phyloP scores from a whole-genome alignment of 2,329 filamentous ascomycete genomes.

The Geoglossum cookeanum region DNA sequence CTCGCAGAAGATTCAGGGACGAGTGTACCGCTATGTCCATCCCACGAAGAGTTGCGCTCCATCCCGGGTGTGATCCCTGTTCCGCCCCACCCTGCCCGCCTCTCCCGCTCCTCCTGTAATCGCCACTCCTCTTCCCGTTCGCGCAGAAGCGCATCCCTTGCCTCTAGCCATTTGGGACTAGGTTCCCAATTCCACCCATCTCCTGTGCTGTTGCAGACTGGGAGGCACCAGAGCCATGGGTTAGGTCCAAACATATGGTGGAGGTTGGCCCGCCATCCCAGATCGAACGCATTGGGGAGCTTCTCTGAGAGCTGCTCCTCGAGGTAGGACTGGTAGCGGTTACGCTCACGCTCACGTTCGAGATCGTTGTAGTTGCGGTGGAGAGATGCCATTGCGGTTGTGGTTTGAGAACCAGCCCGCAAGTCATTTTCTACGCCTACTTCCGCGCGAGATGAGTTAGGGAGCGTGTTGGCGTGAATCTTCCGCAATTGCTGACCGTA shows the following conservation, averaged over 20 bases:
- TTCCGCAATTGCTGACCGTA: conserved; percentile 60
- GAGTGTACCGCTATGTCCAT: not conserved
- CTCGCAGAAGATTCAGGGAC: not conserved
- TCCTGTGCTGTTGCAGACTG: conserved; percentile 67
- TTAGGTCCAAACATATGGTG: conserved; percentile 61
- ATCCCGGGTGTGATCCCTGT: not conserved
- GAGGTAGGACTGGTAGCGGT: conserved; percentile 61
- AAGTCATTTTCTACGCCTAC: conserved; percentile 47
- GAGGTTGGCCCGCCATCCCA: conserved; percentile 67
- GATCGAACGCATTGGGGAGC: conserved; percentile 82
- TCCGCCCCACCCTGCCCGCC: conserved; percentile 1
- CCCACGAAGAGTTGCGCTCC: not conserved
- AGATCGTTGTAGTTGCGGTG: conserved; percentile 31
- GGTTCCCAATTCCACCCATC: conserved; percentile 94
- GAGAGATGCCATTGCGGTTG: conserved; percentile 26
- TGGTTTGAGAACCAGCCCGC: conserved; percentile 12
- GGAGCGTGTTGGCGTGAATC: conserved; percentile 63
- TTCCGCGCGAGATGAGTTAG: conserved; percentile 61
- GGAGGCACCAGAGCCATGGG: conserved; percentile 57
- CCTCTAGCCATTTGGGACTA: conserved; percentile 57
- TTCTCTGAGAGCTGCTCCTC: conserved; percentile 77
- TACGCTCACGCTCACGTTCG: conserved; percentile 44
- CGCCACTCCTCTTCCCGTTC: conserved; percentile 14
- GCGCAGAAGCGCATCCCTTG: conserved; percentile 38
- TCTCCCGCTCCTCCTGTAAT: not conserved